A percentile compares a stretch with the other conserved stretches of the same genome.
These are phyloP conservation scores for Pyrus communis DNA, from an alignment of 306 rosid genomes.

Conservation along the genomic window DNA sequence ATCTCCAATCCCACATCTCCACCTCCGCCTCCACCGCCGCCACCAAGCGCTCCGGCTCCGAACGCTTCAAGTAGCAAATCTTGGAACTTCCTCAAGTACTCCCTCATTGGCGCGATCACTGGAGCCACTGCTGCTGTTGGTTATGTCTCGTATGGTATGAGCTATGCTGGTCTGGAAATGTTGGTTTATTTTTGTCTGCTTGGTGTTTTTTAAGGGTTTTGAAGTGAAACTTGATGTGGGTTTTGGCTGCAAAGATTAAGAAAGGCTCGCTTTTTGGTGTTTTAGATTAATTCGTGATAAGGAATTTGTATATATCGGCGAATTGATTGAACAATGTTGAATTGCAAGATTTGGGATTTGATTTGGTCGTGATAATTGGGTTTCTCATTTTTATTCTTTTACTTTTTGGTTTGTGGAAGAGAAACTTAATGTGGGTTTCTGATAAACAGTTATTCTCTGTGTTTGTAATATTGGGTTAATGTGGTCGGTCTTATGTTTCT, in stretches of 20 bases:
- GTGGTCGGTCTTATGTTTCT: not conserved
- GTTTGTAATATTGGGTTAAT: not conserved
- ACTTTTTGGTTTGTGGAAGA: not conserved
- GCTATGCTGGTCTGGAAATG: not conserved
- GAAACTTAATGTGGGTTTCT: not conserved
- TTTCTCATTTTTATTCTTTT: not conserved
- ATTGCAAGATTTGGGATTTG: not conserved
- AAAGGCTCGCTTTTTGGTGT: not conserved
- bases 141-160: constrained; percentile 38
- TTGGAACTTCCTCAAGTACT: constrained; percentile 32
- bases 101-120: constrained; percentile 34
- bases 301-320: not conserved
- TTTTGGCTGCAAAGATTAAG: not conserved
- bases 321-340: not conserved
- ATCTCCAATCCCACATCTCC: constrained; percentile 22
- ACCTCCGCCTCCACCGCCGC: constrained; percentile 15
- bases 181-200: not conserved
- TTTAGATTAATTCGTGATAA: not conserved
- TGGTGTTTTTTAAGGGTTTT: not conserved
- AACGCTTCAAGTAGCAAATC: constrained; percentile 16
- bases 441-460: too few relatives aligned
- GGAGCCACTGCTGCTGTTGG: constrained; percentile 34
- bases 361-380: not conserved
- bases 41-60: not conserved
- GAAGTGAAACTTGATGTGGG: not conserved